Conservation (phyloP, 768 basidiomycete species). For the Pleurotus cornucopiae region DNA sequence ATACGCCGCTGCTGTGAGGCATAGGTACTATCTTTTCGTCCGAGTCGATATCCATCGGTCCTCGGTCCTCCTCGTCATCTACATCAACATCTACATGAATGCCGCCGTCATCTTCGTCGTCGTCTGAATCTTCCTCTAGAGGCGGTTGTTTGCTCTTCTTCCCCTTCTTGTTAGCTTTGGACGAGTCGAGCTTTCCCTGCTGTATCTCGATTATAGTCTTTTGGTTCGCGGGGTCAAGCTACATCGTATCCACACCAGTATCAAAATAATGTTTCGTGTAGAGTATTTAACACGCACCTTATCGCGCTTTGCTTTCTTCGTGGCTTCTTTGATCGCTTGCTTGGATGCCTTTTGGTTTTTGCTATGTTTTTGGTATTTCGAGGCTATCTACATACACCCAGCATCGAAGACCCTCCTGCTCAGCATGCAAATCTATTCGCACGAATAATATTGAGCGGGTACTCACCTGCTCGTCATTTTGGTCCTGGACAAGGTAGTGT, state of each 20-base stretch:
- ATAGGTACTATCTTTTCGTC: constrained; percentile 54
- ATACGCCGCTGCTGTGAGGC: constrained; percentile 58
- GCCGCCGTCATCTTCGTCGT: constrained; percentile 25
- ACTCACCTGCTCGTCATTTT: constrained; percentile 62
- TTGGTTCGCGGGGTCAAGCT: constrained; percentile 94
- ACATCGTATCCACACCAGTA: neutral
- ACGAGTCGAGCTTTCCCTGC: constrained; percentile 36
- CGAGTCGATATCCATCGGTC: constrained; percentile 35
- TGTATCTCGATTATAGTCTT: constrained; percentile 72
- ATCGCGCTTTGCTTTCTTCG: constrained; percentile 82
- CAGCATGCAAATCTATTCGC: too few species aligned
- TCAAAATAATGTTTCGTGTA: neutral
- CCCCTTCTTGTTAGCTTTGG: constrained; percentile 32
- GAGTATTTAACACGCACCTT: constrained; percentile 51
- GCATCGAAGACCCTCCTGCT: too few species aligned
- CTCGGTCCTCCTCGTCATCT: constrained; percentile 18
- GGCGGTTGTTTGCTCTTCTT: constrained; percentile 41
- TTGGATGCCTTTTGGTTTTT: constrained; percentile 82
- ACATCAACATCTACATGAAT: constrained; percentile 2
- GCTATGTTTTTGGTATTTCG: constrained; percentile 83
- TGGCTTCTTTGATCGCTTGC: constrained; percentile 83
- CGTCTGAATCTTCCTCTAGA: constrained; percentile 24
- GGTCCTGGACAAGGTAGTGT: constrained; percentile 76
- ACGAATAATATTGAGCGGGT: neutral
- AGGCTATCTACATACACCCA: constrained; percentile 36